A percentile compares a stretch with the other conserved stretches of the same genome.
Evolutionary conservation across 352 stramenopile genomes (phyloP).

Genomic region (Globisporangium okanoganense): DNA sequence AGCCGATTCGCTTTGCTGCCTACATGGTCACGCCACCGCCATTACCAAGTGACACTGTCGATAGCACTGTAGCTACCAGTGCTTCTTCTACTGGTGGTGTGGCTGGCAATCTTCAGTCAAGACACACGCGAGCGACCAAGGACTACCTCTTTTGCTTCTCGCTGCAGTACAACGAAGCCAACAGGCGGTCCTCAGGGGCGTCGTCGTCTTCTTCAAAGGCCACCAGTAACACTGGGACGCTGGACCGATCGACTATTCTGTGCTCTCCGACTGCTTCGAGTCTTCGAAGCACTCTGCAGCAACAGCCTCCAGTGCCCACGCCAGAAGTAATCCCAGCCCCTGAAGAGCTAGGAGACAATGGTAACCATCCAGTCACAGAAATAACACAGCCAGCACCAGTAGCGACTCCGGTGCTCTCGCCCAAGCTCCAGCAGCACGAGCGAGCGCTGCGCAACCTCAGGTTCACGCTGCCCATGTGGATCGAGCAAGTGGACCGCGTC

Average conservation of each 20-base stretch:
- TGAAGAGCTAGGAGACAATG: neutral
- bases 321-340: neutral
- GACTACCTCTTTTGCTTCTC: conserved; percentile 51
- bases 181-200: neutral
- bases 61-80: neutral
- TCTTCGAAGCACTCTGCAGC: conserved; percentile 3
- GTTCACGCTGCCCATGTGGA: conserved; percentile 65
- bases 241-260: neutral
- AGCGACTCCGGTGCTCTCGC: conserved; percentile 4
- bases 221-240: neutral
- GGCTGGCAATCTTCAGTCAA: neutral
- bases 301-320: neutral
- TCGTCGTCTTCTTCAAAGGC: no score
- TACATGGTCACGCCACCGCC: conserved; percentile 28
- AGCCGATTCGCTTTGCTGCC: conserved; percentile 37
- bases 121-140: conserved; percentile 28
- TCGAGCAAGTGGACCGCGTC: conserved; percentile 60
- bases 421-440: conserved; percentile 20
- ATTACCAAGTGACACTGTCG: neutral
- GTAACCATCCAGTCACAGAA: neutral
- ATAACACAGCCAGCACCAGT: neutral
- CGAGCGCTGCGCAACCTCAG: conserved; percentile 30
- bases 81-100: no score
- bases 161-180: conserved; percentile 26
- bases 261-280: conserved; percentile 16